Evolutionary conservation across 345 rosid genomes (phyloP).

Genomic region (Euphorbia peplus): DNA sequence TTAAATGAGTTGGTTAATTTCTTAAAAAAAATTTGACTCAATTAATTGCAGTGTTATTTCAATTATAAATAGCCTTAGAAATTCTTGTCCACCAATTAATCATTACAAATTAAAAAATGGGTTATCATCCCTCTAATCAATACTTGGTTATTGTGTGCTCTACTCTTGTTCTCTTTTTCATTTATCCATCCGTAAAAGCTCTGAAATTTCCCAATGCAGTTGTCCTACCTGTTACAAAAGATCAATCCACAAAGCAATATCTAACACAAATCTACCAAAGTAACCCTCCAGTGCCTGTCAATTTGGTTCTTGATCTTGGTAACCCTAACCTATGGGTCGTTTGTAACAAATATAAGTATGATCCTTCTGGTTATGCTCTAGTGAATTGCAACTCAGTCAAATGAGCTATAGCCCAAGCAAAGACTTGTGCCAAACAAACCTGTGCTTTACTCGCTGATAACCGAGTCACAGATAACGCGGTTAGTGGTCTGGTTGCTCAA

Average conservation of each 20-base stretch:
- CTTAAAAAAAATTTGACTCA: too few relatives aligned
- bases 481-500: conserved; percentile 4
- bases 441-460: conserved; percentile 4
- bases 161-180: too few relatives aligned
- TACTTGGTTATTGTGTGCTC: too few relatives aligned
- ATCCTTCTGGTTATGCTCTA: background rate
- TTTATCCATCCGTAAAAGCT: too few relatives aligned
- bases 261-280: conserved; percentile 27
- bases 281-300: conserved; percentile 18
- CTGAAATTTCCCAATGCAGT: conserved; percentile 7
- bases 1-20: too few relatives aligned
- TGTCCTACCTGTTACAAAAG: conserved; percentile 24
- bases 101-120: too few relatives aligned
- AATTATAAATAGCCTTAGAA: too few relatives aligned
- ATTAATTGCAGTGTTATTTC: too few relatives aligned
- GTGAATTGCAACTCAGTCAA: conserved; percentile 1
- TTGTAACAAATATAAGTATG: conserved; percentile 10
- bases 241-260: conserved; percentile 21
- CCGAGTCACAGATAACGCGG: background rate
- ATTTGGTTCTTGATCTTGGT: conserved; percentile 17
- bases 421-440: conserved; percentile 17
- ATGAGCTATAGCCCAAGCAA: conserved; percentile 8
- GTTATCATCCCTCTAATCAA: too few relatives aligned
- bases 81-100: too few relatives aligned
- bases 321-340: conserved; percentile 17